phyloP scores from a whole-genome alignment of 2,329 filamentous ascomycete genomes.

The Eurotiales sp. region DNA sequence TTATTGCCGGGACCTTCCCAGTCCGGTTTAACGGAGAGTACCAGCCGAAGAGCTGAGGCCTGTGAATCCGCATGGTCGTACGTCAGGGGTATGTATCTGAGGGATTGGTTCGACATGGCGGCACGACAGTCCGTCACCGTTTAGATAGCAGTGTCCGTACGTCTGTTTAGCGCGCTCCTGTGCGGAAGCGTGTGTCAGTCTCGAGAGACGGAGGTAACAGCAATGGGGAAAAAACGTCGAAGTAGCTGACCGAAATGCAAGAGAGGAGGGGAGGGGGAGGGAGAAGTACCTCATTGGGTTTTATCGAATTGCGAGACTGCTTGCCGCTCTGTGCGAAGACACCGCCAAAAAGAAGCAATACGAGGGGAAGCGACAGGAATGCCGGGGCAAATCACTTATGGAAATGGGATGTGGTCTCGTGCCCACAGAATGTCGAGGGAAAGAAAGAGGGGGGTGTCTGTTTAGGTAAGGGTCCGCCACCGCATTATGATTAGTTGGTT shows the following conservation, averaged over 20 bases:
- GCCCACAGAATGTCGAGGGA: constrained; percentile 16
- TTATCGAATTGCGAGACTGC: no score
- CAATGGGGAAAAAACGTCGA: neutral
- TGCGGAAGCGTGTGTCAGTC: no score
- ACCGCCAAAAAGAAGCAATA: no score
- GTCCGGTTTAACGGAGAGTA: constrained; percentile 74
- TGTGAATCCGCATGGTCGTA: constrained; percentile 77
- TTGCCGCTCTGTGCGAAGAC: no score
- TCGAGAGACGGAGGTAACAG: neutral
- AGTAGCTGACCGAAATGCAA: neutral
- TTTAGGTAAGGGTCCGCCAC: neutral
- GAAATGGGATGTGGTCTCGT: constrained; percentile 31
- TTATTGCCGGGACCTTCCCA: constrained; percentile 72
- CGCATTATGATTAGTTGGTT: neutral
- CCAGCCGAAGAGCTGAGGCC: constrained; percentile 72
- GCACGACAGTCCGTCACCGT: neutral
- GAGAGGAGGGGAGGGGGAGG: no score
- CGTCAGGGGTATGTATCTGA: constrained; percentile 63
- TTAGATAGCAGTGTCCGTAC: neutral
- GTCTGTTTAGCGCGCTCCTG: neutral
- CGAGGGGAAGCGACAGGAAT: constrained; percentile 7
- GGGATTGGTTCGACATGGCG: constrained; percentile 17
- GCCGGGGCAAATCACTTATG: no score
- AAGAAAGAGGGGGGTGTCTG: neutral
- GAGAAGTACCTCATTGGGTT: neutral